These are phyloP conservation scores for Irpex lacteus DNA, from an alignment of 1,284 basidiomycete species.

Conservation along the genomic window DNA sequence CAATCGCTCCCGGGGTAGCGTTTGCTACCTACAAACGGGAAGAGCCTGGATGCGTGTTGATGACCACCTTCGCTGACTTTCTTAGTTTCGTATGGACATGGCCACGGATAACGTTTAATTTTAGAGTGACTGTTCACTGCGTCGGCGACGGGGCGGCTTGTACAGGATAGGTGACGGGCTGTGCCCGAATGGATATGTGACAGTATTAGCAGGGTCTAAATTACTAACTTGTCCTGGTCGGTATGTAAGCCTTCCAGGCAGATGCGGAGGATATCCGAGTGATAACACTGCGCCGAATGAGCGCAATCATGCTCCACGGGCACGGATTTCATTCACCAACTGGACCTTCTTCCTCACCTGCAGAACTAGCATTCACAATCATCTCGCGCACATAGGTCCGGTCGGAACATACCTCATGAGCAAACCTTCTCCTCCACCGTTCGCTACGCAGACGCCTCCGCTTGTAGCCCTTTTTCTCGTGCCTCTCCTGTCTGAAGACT, in stretches of 20 bases:
- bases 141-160: not conserved
- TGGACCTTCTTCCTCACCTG: slow-evolving; percentile 63
- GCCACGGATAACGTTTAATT: not conserved
- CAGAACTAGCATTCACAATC: slow-evolving; percentile 18
- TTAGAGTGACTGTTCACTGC: not conserved
- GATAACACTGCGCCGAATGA: not conserved
- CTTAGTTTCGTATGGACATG: not conserved
- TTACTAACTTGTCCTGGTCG: not conserved
- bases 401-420: slow-evolving; percentile 54
- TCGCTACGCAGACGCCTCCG: slow-evolving; percentile 60
- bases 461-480: slow-evolving; percentile 72
- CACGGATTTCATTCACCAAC: slow-evolving; percentile 47
- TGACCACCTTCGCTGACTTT: not conserved
- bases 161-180: not conserved
- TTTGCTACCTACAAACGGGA: not conserved
- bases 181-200: not conserved
- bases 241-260: not conserved
- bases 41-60: not conserved
- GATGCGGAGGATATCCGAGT: not conserved
- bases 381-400: slow-evolving; percentile 17
- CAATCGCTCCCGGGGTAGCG: not conserved
- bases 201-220: not conserved
- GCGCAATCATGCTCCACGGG: slow-evolving; percentile 38
- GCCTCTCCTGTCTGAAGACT: slow-evolving; percentile 49
- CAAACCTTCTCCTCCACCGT: slow-evolving; percentile 67